Evolutionary conservation across 2,329 filamentous ascomycete genomes (phyloP).

Genomic region (Xylariales sp.): DNA sequence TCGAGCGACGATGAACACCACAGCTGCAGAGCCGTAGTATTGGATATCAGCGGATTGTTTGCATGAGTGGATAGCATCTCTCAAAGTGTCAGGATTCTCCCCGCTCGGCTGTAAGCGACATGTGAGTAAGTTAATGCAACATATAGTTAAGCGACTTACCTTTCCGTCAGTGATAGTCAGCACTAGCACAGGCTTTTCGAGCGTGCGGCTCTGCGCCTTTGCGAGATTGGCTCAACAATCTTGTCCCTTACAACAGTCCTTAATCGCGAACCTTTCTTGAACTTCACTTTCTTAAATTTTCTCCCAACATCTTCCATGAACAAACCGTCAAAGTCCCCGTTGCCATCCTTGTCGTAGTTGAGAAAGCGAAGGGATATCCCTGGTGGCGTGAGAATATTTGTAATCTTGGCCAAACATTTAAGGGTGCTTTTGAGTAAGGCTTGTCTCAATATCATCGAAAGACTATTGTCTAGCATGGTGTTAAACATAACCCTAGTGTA

Average conservation of each 20-base stretch:
- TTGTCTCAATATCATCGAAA: background rate
- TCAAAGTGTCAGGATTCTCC: background rate
- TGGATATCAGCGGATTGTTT: background rate
- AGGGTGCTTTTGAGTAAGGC: background rate
- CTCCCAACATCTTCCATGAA: background rate
- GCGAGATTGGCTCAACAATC: background rate
- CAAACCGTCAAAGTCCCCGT: background rate
- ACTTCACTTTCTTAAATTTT: background rate
- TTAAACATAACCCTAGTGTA: background rate
- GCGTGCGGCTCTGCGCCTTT: background rate
- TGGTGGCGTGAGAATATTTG: background rate
- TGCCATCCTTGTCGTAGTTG: background rate
- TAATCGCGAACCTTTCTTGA: background rate
- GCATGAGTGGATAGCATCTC: background rate
- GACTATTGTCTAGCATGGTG: background rate
- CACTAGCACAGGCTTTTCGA: background rate
- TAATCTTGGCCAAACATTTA: background rate
- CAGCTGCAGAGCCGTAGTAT: background rate
- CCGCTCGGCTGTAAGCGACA: background rate
- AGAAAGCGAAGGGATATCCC: background rate
- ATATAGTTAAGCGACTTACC: background rate
- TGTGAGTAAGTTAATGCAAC: background rate
- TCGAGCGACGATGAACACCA: background rate
- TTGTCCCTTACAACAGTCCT: background rate
- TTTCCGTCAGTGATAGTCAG: background rate